Conservation (phyloP, 2,329 filamentous ascomycete genomes). For the Metarhizium robertsii region DNA sequence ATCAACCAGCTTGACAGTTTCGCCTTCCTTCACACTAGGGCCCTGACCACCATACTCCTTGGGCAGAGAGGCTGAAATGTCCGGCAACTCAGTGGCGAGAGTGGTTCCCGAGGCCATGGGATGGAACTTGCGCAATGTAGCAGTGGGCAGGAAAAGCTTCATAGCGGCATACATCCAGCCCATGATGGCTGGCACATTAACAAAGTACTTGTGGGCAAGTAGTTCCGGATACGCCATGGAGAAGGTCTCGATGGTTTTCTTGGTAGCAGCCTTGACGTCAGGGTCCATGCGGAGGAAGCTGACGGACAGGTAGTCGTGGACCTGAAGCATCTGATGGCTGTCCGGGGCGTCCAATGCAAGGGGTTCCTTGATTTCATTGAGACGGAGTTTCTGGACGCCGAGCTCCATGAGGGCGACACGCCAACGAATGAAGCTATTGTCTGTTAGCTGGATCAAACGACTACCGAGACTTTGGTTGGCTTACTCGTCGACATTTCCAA, state of each 20-base stretch:
- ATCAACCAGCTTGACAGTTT: conserved; percentile 20
- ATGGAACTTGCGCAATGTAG: conserved; percentile 72
- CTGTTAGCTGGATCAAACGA: neutral
- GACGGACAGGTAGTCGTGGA: conserved; percentile 86
- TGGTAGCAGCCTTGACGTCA: conserved; percentile 64
- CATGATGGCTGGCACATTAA: conserved; percentile 89
- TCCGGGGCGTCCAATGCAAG: conserved; percentile 69
- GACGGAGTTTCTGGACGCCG: conserved; percentile 63
- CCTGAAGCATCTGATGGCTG: conserved; percentile 83
- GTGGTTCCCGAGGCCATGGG: conserved; percentile 65
- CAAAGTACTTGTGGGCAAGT: conserved; percentile 79
- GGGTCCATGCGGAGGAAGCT: conserved; percentile 79
- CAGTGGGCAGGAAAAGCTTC: conserved; percentile 64
- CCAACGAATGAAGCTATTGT: conserved; percentile 73
- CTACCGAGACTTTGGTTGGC: conserved; percentile 20
- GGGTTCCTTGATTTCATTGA: conserved; percentile 57
- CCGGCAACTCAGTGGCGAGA: conserved; percentile 51
- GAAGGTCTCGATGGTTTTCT: conserved; percentile 75
- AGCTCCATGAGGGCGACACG: conserved; percentile 86
- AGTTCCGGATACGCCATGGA: conserved; percentile 82
- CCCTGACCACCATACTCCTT: conserved; percentile 72
- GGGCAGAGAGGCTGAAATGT: conserved; percentile 57
- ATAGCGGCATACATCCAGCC: conserved; percentile 72
- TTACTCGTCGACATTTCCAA: conserved; percentile 73
- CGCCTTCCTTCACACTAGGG: conserved; percentile 27